Evolutionary conservation across 1,284 basidiomycete genomes (phyloP).

Genomic region (Inonotus hispidus): DNA sequence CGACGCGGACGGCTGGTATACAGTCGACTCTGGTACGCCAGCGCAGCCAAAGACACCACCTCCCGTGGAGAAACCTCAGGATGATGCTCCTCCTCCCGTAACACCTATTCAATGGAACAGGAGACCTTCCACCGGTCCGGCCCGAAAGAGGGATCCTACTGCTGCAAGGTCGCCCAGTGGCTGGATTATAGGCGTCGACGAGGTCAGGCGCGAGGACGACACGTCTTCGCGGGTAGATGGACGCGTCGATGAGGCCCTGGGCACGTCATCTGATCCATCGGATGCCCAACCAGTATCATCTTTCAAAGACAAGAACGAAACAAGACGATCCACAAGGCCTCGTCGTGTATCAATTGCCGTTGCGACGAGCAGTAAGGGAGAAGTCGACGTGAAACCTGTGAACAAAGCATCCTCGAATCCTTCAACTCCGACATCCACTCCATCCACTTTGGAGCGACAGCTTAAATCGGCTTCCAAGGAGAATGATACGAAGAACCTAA

Average conservation of each 20-base stretch:
- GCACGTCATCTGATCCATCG: background rate
- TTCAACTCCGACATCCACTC: background rate
- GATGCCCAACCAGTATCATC: background rate
- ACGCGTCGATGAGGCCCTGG: background rate
- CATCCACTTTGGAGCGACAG: background rate
- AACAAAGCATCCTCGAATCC: background rate
- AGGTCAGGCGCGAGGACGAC: background rate
- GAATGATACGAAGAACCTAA: background rate
- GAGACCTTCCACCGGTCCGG: background rate
- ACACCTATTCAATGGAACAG: background rate
- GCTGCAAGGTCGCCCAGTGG: background rate
- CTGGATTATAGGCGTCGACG: background rate
- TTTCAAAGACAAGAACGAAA: background rate
- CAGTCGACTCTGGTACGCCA: background rate
- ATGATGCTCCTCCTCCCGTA: background rate
- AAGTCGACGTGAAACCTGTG: no score
- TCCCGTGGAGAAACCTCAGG: background rate
- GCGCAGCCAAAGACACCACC: background rate
- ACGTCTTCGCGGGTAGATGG: background rate
- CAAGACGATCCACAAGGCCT: background rate
- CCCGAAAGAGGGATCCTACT: background rate
- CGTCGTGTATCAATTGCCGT: no score
- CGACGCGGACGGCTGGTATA: constrained; percentile 15
- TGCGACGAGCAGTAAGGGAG: no score
- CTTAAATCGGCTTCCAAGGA: background rate